Percentiles rank a stretch among this genome's conserved stretches.
Conservation (phyloP, 2,329 filamentous ascomycete species). For the Stachybotrys chartarum region DNA sequence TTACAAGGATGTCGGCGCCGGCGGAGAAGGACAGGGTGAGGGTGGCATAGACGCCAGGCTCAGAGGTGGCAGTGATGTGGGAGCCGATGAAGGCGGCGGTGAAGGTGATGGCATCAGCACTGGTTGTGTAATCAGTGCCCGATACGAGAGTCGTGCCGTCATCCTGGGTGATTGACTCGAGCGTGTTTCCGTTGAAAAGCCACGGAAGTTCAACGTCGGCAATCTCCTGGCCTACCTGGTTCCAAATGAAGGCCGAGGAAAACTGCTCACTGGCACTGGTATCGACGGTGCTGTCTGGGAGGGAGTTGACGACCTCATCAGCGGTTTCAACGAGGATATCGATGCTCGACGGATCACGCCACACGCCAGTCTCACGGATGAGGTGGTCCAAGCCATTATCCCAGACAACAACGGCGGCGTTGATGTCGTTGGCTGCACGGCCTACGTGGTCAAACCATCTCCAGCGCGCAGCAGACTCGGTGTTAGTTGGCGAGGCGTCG, state of each 20-base stretch:
- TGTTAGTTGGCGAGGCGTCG: constrained; percentile 38
- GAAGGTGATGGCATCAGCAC: constrained; percentile 37
- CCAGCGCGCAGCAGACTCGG: constrained; percentile 50
- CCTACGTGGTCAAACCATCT: constrained; percentile 49
- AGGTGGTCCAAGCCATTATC: constrained; percentile 52
- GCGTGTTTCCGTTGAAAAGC: constrained; percentile 43
- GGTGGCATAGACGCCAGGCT: constrained; percentile 39
- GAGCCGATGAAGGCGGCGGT: constrained; percentile 35
- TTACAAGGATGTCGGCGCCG: constrained; percentile 37
- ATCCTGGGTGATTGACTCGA: constrained; percentile 15
- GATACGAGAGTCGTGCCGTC: constrained; percentile 21
- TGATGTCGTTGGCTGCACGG: constrained; percentile 38
- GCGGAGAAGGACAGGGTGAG: constrained; percentile 45
- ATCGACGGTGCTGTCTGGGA: constrained; percentile 46
- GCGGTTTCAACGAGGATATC: constrained; percentile 38
- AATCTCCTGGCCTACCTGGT: constrained; percentile 37
- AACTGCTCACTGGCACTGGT: constrained; percentile 33
- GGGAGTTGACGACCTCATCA: constrained; percentile 33
- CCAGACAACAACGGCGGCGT: constrained; percentile 47
- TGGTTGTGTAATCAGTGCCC: constrained; percentile 39
- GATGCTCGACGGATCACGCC: constrained; percentile 42
- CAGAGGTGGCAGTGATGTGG: constrained; percentile 30
- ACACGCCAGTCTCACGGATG: constrained; percentile 38
- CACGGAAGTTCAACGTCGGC: constrained; percentile 37
- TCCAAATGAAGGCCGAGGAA: constrained; percentile 48